Evolutionary conservation across 345 rosid species (phyloP).

Genomic region (Salix purpurea): DNA sequence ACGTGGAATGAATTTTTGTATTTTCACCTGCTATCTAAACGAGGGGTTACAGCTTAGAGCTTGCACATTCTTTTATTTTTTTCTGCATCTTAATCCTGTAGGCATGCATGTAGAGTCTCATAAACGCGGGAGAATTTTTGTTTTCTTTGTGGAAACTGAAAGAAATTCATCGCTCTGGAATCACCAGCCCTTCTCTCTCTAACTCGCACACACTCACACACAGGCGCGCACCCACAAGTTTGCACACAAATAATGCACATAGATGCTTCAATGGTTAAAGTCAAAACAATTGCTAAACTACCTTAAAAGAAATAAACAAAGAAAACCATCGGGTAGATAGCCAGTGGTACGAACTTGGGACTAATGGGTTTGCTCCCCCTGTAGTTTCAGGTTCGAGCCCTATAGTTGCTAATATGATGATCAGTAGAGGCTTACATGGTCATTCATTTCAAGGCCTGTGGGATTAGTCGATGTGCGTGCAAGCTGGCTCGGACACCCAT

Average conservation of each 20-base stretch:
- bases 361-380: no score
- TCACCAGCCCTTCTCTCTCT: no score
- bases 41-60: not conserved
- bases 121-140: not conserved
- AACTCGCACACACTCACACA: no score
- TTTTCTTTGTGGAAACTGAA: not conserved
- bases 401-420: no score
- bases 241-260: not conserved
- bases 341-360: no score
- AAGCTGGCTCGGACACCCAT: no score
- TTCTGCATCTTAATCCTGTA: conserved; percentile 6
- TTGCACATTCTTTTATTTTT: conserved; percentile 16
- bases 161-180: not conserved
- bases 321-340: not conserved
- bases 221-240: not conserved
- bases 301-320: not conserved
- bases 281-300: no score
- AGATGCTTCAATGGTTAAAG: not conserved
- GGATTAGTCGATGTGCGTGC: no score
- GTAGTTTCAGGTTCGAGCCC: no score
- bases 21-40: conserved; percentile 44
- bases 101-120: not conserved
- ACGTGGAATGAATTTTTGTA: conserved; percentile 77
- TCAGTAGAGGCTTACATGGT: no score
- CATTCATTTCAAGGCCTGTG: accelerated